A percentile compares a stretch with the other conserved stretches of the same genome.
These are phyloP conservation scores for Alisma plantagoaquatica DNA, from an alignment of 106 monocot species.

Conservation along the genomic window DNA sequence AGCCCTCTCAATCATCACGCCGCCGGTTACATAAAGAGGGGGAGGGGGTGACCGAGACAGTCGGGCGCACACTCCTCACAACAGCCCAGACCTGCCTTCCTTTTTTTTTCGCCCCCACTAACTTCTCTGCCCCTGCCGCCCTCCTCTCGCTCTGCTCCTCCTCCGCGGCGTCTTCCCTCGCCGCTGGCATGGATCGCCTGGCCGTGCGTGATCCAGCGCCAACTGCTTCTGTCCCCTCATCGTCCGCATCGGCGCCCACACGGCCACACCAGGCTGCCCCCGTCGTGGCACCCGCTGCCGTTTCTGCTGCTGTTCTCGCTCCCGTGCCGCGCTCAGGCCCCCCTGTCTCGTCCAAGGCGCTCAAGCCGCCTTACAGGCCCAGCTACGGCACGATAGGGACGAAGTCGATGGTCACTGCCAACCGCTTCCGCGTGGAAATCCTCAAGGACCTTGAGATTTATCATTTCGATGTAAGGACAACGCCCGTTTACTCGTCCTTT, in stretches of 20 bases:
- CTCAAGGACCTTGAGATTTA: neutral
- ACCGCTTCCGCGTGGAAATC: slow-evolving; percentile 4
- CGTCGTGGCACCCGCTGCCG: neutral
- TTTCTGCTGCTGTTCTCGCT: too few relatives aligned
- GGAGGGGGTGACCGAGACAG: too few relatives aligned
- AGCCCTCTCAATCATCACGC: too few relatives aligned
- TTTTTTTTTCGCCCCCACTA: too few relatives aligned
- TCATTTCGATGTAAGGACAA: slow-evolving; percentile 10
- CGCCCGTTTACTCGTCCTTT: neutral
- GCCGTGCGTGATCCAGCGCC: neutral
- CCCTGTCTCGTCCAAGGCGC: neutral
- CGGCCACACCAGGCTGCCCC: neutral
- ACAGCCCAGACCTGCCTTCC: too few relatives aligned
- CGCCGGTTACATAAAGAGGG: too few relatives aligned
- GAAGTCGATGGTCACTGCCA: neutral
- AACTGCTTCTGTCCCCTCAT: neutral
- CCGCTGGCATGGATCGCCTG: neutral
- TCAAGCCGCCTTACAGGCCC: neutral
- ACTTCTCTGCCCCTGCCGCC: neutral
- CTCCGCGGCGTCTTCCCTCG: neutral
- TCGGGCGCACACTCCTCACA: too few relatives aligned
- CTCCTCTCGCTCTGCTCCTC: neutral
- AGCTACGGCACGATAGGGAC: slow-evolving; percentile 4
- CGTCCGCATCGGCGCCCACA: neutral
- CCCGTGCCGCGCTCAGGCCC: neutral